Conservation (phyloP, 331 rosid species). For the Telfairia occidentalis region DNA sequence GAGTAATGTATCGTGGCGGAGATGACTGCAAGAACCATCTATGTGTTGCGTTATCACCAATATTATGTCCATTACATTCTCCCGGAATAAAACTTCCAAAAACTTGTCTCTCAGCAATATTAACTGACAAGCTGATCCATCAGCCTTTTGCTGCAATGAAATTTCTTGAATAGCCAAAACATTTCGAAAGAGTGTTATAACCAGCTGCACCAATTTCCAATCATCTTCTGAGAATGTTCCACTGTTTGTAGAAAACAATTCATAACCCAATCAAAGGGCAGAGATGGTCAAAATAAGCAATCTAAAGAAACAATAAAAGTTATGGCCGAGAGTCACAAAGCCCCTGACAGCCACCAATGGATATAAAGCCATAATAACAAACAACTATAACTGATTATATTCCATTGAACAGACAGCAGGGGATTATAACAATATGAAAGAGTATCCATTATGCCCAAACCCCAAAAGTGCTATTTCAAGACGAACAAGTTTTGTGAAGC, state of each 20-base stretch:
- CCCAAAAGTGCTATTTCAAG: neutral
- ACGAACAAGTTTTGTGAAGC: neutral
- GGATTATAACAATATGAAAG: neutral
- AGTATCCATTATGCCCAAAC: neutral
- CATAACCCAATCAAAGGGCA: slow-evolving; percentile 9
- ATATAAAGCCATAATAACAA: neutral
- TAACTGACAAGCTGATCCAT: slow-evolving; percentile 54
- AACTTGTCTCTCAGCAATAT: slow-evolving; percentile 57
- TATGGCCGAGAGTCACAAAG: neutral
- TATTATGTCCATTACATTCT: slow-evolving; percentile 81
- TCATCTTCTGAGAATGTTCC: slow-evolving; percentile 80
- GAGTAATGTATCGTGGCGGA: slow-evolving; percentile 79
- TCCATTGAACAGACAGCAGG: neutral
- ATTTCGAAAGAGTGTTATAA: slow-evolving; percentile 73
- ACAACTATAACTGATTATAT: neutral
- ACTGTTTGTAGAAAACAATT: slow-evolving; percentile 30
- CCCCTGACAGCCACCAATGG: neutral
- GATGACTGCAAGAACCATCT: slow-evolving; percentile 49
- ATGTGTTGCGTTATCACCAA: slow-evolving; percentile 58
- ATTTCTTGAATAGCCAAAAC: slow-evolving; percentile 78
- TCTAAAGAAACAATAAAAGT: neutral
- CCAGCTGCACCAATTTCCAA: slow-evolving; percentile 87
- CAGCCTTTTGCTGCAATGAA: slow-evolving; percentile 60
- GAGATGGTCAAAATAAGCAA: neutral
- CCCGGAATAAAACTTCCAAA: slow-evolving; percentile 67